These are phyloP conservation scores for Neoscytalidium dimidiatum DNA, from an alignment of 2,329 filamentous ascomycete species.

Conservation along the genomic window DNA sequence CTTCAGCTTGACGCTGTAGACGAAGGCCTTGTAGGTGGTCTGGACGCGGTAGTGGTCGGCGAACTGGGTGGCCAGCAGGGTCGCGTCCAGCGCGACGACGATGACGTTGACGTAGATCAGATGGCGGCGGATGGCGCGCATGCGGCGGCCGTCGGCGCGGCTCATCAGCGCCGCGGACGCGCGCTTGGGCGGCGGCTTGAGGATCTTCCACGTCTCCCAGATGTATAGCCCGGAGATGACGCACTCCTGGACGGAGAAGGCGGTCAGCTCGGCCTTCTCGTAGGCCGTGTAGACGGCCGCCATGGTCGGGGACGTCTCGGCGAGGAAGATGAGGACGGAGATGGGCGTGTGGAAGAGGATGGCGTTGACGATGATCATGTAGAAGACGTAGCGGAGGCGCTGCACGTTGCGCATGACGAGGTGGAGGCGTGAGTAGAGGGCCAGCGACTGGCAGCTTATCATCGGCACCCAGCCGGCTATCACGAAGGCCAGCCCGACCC, in stretches of 20 bases:
- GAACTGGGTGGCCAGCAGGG: constrained; percentile 28
- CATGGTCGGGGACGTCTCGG: constrained; percentile 43
- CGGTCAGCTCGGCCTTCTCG: constrained; percentile 48
- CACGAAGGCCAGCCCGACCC: constrained; percentile 36
- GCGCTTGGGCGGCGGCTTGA: background rate
- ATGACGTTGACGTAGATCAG: constrained; percentile 39
- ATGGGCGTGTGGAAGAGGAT: constrained; percentile 57
- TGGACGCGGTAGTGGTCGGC: constrained; percentile 34
- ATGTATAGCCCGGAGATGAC: constrained; percentile 24
- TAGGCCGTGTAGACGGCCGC: constrained; percentile 42
- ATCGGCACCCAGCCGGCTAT: constrained; percentile 60
- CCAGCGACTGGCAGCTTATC: constrained; percentile 63
- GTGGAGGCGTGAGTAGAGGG: constrained; percentile 65
- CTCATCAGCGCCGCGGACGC: background rate
- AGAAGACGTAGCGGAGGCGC: constrained; percentile 52
- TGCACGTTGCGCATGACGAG: constrained; percentile 57
- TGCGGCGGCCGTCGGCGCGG: constrained; percentile 18
- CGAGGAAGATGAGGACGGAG: constrained; percentile 57
- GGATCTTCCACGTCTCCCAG: constrained; percentile 7
- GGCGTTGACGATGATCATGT: constrained; percentile 61
- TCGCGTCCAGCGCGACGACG: constrained; percentile 40
- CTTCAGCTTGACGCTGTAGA: constrained; percentile 48
- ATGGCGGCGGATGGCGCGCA: constrained; percentile 32
- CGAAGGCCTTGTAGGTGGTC: constrained; percentile 39
- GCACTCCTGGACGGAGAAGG: constrained; percentile 44